Base-by-base conservation (phyloP, 495 filamentous ascomycete genomes). In the Podospora tetraspora region DNA sequence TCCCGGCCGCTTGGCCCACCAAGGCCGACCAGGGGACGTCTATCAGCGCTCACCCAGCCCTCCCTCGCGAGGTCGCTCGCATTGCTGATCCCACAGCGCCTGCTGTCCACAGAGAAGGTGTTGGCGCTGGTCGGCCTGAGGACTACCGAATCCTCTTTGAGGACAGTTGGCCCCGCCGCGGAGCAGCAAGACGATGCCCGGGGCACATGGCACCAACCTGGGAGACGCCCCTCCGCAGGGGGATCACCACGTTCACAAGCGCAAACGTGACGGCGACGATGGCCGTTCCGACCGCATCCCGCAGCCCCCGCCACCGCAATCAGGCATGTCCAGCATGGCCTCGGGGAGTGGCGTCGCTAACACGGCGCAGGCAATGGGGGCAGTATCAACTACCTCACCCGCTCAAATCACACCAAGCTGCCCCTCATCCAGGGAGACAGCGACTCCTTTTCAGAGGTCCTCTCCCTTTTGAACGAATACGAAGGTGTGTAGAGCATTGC, bases 311-410 rank as follows among this genome's bases (percentile, higher is more conserved):
- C 79, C 79, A 52, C 79, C 78, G 58, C 78, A 79, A 69, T 75
- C 78, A 70, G 79, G 79, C 80, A 76, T 73, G 78, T 79, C 32
- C 24, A 13, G 34, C 16, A 21, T 29, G 43, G 3, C 37, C 24
- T 43, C 22, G 61, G n/a, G 12, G 23, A 23, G 29, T 62, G 43
- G 32, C 25, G 19, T 37, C 25, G 62, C 66, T 67, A 34, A 71
- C 37, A n/a, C 13, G 21, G n/a, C 25, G 7, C 59, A 79, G 77
- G 78, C 65, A 80, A 77, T 62, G 86, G 79, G 81, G 88, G 79
- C 25, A 89, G 90, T 72, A 95, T 95, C 82, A 94, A 96, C 76
- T 96, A 95, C 72, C 84, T 95, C 59, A 72, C 78, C 13, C 80
- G 72, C 62, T 72, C 77, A n/a, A 77, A 70, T 25, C 11, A 70